These are phyloP conservation scores for Vanrija pseudolonga DNA, from an alignment of 1,284 basidiomycete genomes.

Conservation along the genomic window DNA sequence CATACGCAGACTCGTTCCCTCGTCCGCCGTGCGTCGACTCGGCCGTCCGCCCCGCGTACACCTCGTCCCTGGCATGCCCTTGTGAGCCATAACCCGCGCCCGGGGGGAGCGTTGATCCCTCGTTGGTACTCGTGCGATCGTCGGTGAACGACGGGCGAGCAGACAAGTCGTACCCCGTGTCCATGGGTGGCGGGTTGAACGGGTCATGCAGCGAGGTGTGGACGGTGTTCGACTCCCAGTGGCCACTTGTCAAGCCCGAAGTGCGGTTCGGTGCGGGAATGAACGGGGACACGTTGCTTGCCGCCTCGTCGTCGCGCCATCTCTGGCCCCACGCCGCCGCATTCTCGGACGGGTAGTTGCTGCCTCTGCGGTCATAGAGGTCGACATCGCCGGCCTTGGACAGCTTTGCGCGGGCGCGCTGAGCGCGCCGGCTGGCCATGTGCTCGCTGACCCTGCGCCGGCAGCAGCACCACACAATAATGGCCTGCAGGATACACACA, in stretches of 20 bases:
- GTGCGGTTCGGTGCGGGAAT: slow-evolving; percentile 10
- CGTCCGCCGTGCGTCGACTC: not conserved
- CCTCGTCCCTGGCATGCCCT: not conserved
- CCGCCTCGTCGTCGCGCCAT: slow-evolving; percentile 3
- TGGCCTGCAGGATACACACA: slow-evolving; percentile 28
- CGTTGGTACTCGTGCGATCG: too few species aligned
- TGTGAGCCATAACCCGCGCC: not conserved
- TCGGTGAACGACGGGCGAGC: not conserved
- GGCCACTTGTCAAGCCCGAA: too few species aligned
- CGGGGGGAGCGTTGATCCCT: not conserved
- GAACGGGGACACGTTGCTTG: slow-evolving; percentile 36
- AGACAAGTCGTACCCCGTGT: too few species aligned
- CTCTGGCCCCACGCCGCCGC: not conserved
- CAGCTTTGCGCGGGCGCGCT: slow-evolving; percentile 16
- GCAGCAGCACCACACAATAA: slow-evolving; percentile 42
- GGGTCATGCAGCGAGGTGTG: not conserved
- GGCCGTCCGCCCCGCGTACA: not conserved
- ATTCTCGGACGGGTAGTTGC: not conserved
- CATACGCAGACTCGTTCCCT: not conserved
- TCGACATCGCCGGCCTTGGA: slow-evolving; percentile 32
- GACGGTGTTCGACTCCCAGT: too few species aligned
- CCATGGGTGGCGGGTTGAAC: not conserved
- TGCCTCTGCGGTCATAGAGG: slow-evolving; percentile 11
- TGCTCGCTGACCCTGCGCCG: slow-evolving; percentile 28
- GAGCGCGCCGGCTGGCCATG: slow-evolving; percentile 28